Conservation (phyloP, 441 rosid species). For the Gossypium gossypioides region DNA sequence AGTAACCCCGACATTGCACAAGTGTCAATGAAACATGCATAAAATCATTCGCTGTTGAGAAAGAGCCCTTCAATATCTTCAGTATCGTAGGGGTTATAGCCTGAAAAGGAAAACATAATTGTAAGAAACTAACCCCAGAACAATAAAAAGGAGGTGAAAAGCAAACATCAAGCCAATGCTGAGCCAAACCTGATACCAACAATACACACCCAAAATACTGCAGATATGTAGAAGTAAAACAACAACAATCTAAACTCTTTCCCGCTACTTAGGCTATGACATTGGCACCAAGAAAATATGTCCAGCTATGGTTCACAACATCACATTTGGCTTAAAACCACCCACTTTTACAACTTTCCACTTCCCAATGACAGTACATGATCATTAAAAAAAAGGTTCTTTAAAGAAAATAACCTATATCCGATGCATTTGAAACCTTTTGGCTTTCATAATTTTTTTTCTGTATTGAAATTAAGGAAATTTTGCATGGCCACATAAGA, state of each 20-base stretch:
- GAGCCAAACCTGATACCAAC: not conserved
- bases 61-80: constrained; percentile 26
- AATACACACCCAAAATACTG: not conserved
- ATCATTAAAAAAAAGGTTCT: not conserved
- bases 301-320: not conserved
- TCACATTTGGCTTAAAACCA: not conserved
- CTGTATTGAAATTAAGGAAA: not conserved
- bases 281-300: not conserved
- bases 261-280: not conserved
- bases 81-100: constrained; percentile 20
- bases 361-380: not conserved
- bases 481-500: not conserved
- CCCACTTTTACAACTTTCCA: not conserved
- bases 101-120: constrained; percentile 32
- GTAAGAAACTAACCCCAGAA: constrained; percentile 17
- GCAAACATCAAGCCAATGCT: not conserved
- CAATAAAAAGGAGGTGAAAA: not conserved
- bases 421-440: not conserved
- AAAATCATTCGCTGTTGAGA: constrained; percentile 41
- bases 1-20: constrained; percentile 81
- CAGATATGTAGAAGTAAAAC: not conserved
- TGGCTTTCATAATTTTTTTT: not conserved
- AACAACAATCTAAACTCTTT: not conserved
- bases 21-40: constrained; percentile 45
- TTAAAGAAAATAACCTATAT: not conserved